Base-by-base conservation (phyloP, 805 yeast genomes). In the Monosporozyma aerobia region DNA sequence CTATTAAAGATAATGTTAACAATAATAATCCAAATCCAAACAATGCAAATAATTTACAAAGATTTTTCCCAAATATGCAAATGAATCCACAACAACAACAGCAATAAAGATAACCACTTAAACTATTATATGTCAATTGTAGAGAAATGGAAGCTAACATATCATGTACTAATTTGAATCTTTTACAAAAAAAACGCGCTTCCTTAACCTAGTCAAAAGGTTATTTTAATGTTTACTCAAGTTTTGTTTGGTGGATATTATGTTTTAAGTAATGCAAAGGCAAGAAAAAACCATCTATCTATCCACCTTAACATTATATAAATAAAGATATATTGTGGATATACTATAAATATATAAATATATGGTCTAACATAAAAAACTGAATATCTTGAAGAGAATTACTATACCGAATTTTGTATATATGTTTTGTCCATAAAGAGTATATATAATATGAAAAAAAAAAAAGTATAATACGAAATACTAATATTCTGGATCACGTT, bases 41-140 rank as follows among this genome's bases (percentile, higher is more conserved):
- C 29, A 44, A 45, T 46, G 50, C 29, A 25, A 44, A 47, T 47
- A 53, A 50, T 30, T 19, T 44, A 33, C 64, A 58, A 52, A 55
- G 59, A 30, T 63, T 57, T 48, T 58, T 57, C 49, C 59, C 64
- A 37, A 59, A 54, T 40, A 54, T 60, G 55, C 47, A 51, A 50
- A 37, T 50, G 37, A 45, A 33, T 47, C 58, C 58, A 47, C 61
- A 40, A 49, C 51, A 50, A 45, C 47, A 29, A n/a, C 47, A 44
- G 13, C n/a, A 16, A 33, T 40, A 22, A 13, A 30, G 5, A 10
- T 41, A 10, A 14, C 43, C 7, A 47, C 35, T 23, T 35, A 9
- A 35, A 35, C 13, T 14, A 19, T 19, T 19, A 2, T 19, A 19
- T 19, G 14, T 9, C 9, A 19, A 10, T 44, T 43, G n/a, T 23